A percentile compares a stretch with the other conserved stretches of the same genome.
phyloP scores from a whole-genome alignment of 192 early-diverging fungal species.

The Dissophora ornata region DNA sequence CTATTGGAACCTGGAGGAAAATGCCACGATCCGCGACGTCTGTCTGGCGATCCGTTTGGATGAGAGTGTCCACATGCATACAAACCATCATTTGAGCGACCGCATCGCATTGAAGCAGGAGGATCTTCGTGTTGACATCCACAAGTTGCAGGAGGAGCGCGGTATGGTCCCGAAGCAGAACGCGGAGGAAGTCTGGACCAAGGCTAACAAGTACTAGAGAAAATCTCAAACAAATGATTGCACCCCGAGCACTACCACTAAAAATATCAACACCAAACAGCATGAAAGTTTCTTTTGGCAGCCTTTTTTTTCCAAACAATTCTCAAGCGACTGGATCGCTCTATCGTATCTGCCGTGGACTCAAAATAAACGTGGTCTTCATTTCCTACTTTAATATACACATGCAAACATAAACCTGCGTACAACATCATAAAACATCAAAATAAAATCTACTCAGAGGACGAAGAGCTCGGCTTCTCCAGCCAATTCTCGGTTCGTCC shows the following conservation, averaged over 20 bases:
- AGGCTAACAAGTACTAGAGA: constrained; percentile 43
- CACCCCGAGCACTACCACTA: too few relatives aligned
- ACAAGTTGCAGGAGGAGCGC: constrained; percentile 44
- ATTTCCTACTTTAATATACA: too few relatives aligned
- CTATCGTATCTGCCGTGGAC: too few relatives aligned
- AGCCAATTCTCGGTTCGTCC: constrained; percentile 46
- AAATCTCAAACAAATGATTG: not conserved
- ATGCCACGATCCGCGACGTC: constrained; percentile 85
- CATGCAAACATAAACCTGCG: too few relatives aligned
- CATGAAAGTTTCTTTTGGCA: too few relatives aligned
- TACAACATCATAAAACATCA: too few relatives aligned
- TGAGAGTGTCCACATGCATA: constrained; percentile 89
- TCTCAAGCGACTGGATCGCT: too few relatives aligned
- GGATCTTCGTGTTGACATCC: constrained; percentile 39
- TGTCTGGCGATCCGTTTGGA: constrained; percentile 90
- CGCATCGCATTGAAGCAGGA: constrained; percentile 62
- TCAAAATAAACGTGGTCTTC: too few relatives aligned
- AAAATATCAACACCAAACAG: too few relatives aligned
- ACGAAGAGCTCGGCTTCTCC: too few relatives aligned
- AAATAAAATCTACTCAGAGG: too few relatives aligned
- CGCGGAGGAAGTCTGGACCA: constrained; percentile 46
- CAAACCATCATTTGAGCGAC: constrained; percentile 89
- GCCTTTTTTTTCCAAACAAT: too few relatives aligned
- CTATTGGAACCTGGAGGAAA: constrained; percentile 81
- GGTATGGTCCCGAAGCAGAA: constrained; percentile 47